Evolutionary conservation across 495 filamentous ascomycete species (phyloP), one percentile per base, ranked within the genome.

Genomic region (Clavariopsis aquatica): DNA sequence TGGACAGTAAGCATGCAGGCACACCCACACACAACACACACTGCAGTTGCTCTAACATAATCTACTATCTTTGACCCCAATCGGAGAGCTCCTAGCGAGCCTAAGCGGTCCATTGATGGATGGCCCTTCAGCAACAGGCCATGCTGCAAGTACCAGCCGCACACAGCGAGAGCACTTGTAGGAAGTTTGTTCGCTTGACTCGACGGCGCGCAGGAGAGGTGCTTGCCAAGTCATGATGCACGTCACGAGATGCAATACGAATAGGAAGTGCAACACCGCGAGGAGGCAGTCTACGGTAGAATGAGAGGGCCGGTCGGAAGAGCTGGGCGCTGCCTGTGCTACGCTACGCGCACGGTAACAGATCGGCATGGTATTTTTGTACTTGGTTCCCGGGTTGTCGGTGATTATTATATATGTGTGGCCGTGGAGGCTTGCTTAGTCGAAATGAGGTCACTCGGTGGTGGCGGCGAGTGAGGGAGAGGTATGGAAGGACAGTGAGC

Each of bases 271-370:
- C n/a, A n/a, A n/a, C n/a, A n/a, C n/a, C n/a, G n/a, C n/a, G n/a
- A n/a, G n/a, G n/a, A n/a, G n/a, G n/a, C n/a, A n/a, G n/a, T n/a
- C n/a, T n/a, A n/a, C n/a, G n/a, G n/a, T n/a, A n/a, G n/a, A n/a
- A n/a, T n/a, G n/a, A n/a, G n/a, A n/a, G n/a, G n/a, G n/a, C n/a
- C n/a, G n/a, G n/a, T n/a, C n/a, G n/a, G n/a, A n/a, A 20, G 51
- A 36, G 51, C 51, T 13, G 12, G 51, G 5, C 51, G 4, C 24
- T 54, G 28, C 7, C 28, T 19, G 9, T 9, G 38, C 23, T 4
- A 27, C 34, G 51, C n/a, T 29, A 54, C 26, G 12, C 26, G 51
- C n/a, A 54, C 51, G 51, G 24, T 54, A 15, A 29, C 51, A 24
- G 36, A 15, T 15, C 34, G 29, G 31, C 22, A 28, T 41, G 54